phyloP scores from a whole-genome alignment of 2,329 filamentous ascomycete species.

The Aureobasidium subglaciale region DNA sequence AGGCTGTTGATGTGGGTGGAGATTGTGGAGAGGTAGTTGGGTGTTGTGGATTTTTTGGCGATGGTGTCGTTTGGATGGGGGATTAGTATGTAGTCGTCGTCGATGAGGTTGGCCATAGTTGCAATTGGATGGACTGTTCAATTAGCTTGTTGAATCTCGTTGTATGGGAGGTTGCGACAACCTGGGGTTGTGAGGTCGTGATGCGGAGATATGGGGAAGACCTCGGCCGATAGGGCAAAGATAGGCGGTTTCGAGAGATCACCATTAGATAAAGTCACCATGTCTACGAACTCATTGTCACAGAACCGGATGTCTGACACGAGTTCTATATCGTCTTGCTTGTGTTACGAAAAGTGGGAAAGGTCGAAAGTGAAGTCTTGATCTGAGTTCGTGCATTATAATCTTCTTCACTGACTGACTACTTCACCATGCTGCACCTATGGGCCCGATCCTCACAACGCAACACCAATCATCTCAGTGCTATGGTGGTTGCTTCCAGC shows the following conservation, averaged over 20 bases:
- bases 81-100: neutral
- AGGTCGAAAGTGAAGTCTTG: no score
- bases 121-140: neutral
- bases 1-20: conserved; percentile 36
- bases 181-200: neutral
- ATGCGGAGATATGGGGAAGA: neutral
- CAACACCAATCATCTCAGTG: neutral
- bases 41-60: neutral
- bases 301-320: no score
- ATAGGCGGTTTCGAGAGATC: no score
- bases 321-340: no score
- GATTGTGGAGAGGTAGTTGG: conserved; percentile 22
- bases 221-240: neutral
- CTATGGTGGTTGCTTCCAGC: neutral
- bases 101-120: neutral
- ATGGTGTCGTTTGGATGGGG: neutral
- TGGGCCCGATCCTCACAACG: neutral
- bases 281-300: no score
- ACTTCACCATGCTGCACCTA: no score
- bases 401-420: no score
- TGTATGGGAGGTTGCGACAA: neutral
- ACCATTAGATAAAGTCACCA: no score
- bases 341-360: no score
- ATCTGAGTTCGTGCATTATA: no score
- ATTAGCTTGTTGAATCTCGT: no score